phyloP scores from a whole-genome alignment of 352 stramenopile genomes.

The Globisporangium megalacanthum region DNA sequence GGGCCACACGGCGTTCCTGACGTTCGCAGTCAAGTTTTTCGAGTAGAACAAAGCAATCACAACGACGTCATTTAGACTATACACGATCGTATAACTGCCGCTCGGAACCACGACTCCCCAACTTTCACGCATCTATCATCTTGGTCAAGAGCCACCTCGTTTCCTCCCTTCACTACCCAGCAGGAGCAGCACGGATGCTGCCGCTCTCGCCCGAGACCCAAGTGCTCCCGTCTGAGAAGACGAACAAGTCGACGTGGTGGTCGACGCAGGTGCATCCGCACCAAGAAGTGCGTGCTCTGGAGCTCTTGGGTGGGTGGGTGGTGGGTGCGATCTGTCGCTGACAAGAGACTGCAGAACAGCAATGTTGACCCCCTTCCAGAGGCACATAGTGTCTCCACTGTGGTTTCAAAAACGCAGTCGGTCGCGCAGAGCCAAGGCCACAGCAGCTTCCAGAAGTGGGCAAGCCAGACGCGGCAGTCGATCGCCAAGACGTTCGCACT shows the following conservation, averaged over 20 bases:
- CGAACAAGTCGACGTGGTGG: background rate
- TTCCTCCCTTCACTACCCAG: background rate
- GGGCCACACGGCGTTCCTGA: conserved; percentile 83
- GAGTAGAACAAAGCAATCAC: conserved; percentile 13
- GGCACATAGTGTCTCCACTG: background rate
- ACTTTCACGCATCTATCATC: no score
- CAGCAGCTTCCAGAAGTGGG: background rate
- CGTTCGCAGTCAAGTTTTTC: conserved; percentile 84
- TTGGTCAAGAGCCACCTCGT: no score
- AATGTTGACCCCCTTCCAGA: background rate
- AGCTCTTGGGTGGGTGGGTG: no score
- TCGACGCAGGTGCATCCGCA: conserved; percentile 2
- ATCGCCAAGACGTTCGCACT: conserved; percentile 1
- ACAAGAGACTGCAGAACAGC: background rate
- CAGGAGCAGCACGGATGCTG: background rate
- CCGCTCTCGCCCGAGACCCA: background rate
- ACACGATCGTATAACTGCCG: no score
- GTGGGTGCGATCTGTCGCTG: no score
- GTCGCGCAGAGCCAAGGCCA: background rate
- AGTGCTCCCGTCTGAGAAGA: background rate
- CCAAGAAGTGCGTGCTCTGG: no score
- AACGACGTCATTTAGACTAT: background rate
- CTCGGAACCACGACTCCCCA: no score
- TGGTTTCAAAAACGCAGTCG: background rate
- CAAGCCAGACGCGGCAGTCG: background rate